These are phyloP conservation scores for Apophysomyces variabilis DNA, from an alignment of 371 early-diverging fungal genomes.

Conservation along the genomic window DNA sequence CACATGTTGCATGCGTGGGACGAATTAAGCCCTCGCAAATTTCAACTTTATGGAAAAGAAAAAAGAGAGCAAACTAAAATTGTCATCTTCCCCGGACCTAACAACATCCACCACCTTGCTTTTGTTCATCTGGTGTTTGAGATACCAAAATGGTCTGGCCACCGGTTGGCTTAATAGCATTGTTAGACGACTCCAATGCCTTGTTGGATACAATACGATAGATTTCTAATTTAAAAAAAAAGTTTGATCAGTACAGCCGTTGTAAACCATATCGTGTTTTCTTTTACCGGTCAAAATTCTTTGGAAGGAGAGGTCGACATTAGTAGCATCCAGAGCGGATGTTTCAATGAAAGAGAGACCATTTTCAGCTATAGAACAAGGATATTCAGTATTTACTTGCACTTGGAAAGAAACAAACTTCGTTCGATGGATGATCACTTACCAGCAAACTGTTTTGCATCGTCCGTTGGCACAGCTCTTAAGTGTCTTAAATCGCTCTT, in stretches of 20 bases:
- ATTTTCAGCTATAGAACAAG: conserved; percentile 72
- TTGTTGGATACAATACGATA: conserved; percentile 94
- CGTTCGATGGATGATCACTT: conserved; percentile 24
- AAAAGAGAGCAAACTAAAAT: conserved; percentile 4
- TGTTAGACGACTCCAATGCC: conserved; percentile 78
- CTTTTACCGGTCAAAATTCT: conserved; percentile 85
- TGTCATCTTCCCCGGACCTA: conserved; percentile 29
- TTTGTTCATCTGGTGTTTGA: conserved; percentile 69
- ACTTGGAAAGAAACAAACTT: neutral
- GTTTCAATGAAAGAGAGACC: conserved; percentile 94
- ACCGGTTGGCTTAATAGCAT: conserved; percentile 74
- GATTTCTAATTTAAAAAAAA: conserved; percentile 68
- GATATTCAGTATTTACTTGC: conserved; percentile 6
- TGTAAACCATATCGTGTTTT: neutral
- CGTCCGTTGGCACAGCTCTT: conserved; percentile 95
- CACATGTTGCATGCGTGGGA: neutral
- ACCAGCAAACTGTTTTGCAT: conserved; percentile 97
- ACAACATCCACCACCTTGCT: conserved; percentile 78
- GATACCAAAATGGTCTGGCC: conserved; percentile 80
- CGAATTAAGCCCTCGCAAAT: neutral
- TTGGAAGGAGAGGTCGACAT: conserved; percentile 95
- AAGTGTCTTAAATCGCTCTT: conserved; percentile 98
- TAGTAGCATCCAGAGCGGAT: conserved; percentile 92
- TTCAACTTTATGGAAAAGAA: conserved; percentile 9
- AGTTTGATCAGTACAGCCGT: neutral